A percentile compares a stretch with the other conserved stretches of the same genome.
phyloP scores from a whole-genome alignment of 202 grass and related monocot genomes.

The Zizania palustris region DNA sequence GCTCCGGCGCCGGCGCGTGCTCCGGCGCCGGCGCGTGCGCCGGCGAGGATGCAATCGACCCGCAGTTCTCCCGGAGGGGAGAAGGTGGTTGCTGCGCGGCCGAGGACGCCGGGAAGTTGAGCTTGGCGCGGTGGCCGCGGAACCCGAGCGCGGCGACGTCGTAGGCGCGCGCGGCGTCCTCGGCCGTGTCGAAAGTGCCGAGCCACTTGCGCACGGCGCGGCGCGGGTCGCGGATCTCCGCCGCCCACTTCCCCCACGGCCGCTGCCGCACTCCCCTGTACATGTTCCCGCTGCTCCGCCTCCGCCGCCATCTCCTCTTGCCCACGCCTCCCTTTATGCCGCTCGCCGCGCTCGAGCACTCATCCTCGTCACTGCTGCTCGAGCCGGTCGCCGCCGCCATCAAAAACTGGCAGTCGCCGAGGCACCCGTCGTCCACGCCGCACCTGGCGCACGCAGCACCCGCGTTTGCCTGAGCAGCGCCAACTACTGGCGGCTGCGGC shows the following conservation, averaged over 20 bases:
- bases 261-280: constrained; percentile 77
- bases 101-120: constrained; percentile 68
- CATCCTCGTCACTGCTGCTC: constrained; percentile 33
- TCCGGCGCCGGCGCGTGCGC: no score
- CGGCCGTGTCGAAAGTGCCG: constrained; percentile 85
- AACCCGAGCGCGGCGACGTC: constrained; percentile 77
- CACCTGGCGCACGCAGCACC: constrained; percentile 58
- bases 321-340: not conserved
- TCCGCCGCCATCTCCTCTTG: constrained; percentile 10
- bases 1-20: no score
- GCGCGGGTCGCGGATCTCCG: constrained; percentile 89
- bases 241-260: constrained; percentile 92
- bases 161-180: constrained; percentile 75
- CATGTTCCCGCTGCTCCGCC: constrained; percentile 39
- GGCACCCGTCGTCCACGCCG: constrained; percentile 50
- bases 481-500: not conserved
- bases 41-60: constrained; percentile 39
- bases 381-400: not conserved
- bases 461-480: constrained; percentile 4
- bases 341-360: not conserved
- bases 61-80: constrained; percentile 32
- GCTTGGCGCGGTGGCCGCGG: constrained; percentile 69
- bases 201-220: constrained; percentile 81
- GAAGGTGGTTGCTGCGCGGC: not conserved
- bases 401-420: constrained; percentile 36